Conservation (phyloP, 2,329 filamentous ascomycete genomes). For the Chrysoporthe austroafricana region DNA sequence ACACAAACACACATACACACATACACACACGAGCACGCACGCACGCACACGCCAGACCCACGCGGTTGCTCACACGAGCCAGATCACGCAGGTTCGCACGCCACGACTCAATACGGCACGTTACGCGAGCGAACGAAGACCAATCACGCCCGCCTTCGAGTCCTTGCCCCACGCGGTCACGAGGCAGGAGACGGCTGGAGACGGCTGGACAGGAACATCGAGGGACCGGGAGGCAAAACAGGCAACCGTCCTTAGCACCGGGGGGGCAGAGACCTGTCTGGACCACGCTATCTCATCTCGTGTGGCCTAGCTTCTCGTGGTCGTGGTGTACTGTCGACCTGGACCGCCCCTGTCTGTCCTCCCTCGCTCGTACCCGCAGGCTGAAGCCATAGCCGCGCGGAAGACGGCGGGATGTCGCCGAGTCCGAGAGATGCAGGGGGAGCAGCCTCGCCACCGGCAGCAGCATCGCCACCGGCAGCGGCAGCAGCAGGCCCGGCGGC, state of each 20-base stretch:
- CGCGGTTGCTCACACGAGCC: not conserved
- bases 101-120: not conserved
- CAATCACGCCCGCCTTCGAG: not conserved
- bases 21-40: not conserved
- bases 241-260: not conserved
- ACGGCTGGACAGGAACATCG: not conserved
- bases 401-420: constrained; percentile 26
- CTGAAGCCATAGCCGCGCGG: not conserved
- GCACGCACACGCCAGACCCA: not conserved
- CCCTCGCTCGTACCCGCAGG: no score
- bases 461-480: constrained; percentile 3
- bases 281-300: not conserved
- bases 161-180: not conserved
- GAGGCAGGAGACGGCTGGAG: not conserved
- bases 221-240: not conserved
- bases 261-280: not conserved
- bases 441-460: constrained; percentile 7
- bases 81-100: not conserved
- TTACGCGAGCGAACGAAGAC: not conserved
- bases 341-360: no score
- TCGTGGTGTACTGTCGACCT: no score
- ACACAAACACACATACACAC: no score
- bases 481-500: constrained; percentile 6
- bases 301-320: no score
- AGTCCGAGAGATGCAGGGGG: constrained; percentile 22